Conservation (phyloP, 1,284 basidiomycete species). For the Omphalotus olearius region DNA sequence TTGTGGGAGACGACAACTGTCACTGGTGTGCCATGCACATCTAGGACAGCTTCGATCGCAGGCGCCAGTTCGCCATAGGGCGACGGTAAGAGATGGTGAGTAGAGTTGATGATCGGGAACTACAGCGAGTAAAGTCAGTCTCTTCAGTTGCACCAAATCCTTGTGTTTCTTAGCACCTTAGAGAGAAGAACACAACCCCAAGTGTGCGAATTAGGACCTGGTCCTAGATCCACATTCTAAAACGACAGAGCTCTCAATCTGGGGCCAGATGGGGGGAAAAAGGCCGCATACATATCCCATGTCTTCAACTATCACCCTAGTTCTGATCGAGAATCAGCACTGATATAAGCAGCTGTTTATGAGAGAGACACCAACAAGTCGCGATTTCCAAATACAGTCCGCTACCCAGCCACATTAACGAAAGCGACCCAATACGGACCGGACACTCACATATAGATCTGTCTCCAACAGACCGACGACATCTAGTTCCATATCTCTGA, state of each 20-base stretch:
- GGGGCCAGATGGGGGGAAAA: neutral
- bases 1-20: constrained; percentile 89
- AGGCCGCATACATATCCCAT: constrained; percentile 68
- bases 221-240: constrained; percentile 79
- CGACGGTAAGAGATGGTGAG: constrained; percentile 87
- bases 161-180: constrained; percentile 48
- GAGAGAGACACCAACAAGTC: constrained; percentile 58
- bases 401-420: constrained; percentile 34
- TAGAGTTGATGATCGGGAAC: constrained; percentile 90
- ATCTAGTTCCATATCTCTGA: constrained; percentile 77
- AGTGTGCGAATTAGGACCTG: constrained; percentile 86
- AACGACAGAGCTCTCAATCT: constrained; percentile 5
- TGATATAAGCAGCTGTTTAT: neutral
- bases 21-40: constrained; percentile 78
- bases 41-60: constrained; percentile 85
- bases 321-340: constrained; percentile 35
- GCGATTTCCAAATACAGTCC: constrained; percentile 86
- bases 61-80: constrained; percentile 89
- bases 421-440: neutral
- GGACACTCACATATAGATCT: constrained; percentile 69
- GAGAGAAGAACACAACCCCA: constrained; percentile 87
- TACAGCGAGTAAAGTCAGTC: constrained; percentile 22
- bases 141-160: neutral
- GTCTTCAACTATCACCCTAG: constrained; percentile 74
- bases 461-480: constrained; percentile 84